Evolutionary conservation across 129 eudicot genomes (phyloP).

Genomic region (Deinandra increscens): DNA sequence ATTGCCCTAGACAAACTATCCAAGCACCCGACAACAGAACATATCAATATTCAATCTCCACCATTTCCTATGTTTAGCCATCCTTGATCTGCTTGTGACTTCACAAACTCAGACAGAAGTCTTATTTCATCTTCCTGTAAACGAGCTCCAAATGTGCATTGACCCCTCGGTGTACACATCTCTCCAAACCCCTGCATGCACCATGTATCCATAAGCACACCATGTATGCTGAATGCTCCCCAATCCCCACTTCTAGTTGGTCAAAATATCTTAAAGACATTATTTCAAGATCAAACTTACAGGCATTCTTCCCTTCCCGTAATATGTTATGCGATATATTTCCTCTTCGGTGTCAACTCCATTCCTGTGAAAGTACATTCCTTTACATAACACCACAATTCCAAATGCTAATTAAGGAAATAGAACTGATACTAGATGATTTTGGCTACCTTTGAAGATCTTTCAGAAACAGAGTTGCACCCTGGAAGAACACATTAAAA

Average conservation of each 20-base stretch:
- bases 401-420: background rate
- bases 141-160: conserved; percentile 98
- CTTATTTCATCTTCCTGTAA: conserved; percentile 78
- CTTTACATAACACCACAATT: background rate
- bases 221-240: background rate
- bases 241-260: conserved; percentile 1
- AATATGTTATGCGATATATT: conserved; percentile 67
- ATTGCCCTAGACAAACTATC: background rate
- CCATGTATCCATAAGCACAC: conserved; percentile 15
- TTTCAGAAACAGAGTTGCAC: conserved; percentile 82
- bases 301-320: conserved; percentile 97
- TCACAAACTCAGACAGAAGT: conserved; percentile 78
- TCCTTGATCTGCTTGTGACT: conserved; percentile 83
- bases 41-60: conserved; percentile 53
- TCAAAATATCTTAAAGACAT: conserved; percentile 3
- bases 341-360: conserved; percentile 86
- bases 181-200: conserved; percentile 78
- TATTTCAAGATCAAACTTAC: conserved; percentile 40
- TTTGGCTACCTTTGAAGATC: conserved; percentile 68
- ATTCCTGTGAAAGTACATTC: conserved; percentile 41
- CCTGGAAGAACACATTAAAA: conserved; percentile 40
- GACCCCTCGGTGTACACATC: conserved; percentile 93
- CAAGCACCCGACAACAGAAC: conserved; percentile 4
- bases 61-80: conserved; percentile 59
- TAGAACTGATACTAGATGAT: conserved; percentile 1